These are phyloP conservation scores for Dendrocalamus sinicus DNA, from an alignment of 176 grass and related monocot species.

Conservation along the genomic window DNA sequence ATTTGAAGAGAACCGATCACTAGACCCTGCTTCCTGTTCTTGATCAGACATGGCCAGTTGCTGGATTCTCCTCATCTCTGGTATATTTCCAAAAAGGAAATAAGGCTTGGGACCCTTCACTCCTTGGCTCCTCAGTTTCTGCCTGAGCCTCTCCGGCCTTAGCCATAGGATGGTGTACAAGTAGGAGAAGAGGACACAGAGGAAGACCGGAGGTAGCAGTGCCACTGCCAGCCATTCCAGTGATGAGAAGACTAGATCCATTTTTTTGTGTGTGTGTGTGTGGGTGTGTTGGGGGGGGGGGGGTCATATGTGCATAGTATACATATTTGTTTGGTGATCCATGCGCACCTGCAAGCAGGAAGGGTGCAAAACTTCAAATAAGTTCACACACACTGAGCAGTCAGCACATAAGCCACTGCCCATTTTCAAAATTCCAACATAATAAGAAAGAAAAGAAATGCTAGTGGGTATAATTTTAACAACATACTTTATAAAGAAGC, in stretches of 20 bases:
- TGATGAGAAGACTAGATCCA: constrained; percentile 3
- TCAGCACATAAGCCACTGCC: not conserved
- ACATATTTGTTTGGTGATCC: constrained; percentile 24
- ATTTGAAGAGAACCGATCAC: constrained; percentile 23
- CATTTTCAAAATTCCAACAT: not conserved
- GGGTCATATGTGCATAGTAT: not conserved
- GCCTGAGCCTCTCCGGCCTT: constrained; percentile 58
- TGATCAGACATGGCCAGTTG: constrained; percentile 19
- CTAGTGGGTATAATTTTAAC: not conserved
- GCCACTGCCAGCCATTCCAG: not conserved
- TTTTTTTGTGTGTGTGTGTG: not conserved
- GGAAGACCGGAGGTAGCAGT: not conserved
- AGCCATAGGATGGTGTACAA: constrained; percentile 50
- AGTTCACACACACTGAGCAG: not conserved
- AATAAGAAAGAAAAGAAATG: not conserved
- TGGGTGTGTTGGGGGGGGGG: too few species aligned
- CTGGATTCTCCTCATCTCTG: constrained; percentile 66
- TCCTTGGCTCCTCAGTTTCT: constrained; percentile 67
- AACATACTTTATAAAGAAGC: not conserved
- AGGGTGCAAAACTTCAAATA: not conserved
- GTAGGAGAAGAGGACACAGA: constrained; percentile 44
- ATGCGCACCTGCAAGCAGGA: not conserved
- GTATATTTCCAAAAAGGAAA: constrained; percentile 68
- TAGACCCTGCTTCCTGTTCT: not conserved
- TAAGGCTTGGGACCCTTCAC: constrained; percentile 76